These are phyloP conservation scores for Dendrostoma leiphaemia DNA, from an alignment of 2,329 filamentous ascomycete genomes.

Conservation along the genomic window DNA sequence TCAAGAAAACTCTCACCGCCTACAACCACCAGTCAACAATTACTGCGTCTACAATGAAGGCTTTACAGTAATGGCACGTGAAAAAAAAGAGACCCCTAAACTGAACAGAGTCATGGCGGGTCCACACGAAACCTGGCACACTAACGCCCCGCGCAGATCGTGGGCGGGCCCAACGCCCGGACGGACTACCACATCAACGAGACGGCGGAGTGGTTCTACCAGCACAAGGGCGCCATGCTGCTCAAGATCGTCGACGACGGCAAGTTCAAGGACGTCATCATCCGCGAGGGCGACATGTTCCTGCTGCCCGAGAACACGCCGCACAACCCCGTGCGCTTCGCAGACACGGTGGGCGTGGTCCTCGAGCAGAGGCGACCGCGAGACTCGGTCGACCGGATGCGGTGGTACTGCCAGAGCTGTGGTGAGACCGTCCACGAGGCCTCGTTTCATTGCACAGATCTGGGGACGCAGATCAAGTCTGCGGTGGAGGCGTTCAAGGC, in stretches of 20 bases:
- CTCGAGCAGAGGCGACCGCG: slow-evolving; percentile 79
- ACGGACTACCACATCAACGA: slow-evolving; percentile 99
- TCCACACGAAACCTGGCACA: too few species aligned
- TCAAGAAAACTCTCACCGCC: slow-evolving; percentile 83
- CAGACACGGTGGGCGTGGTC: slow-evolving; percentile 89
- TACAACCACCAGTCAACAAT: slow-evolving; percentile 94
- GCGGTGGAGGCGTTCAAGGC: slow-evolving; percentile 80
- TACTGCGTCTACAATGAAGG: slow-evolving; percentile 90
- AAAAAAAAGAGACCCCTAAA: not conserved
- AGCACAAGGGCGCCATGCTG: slow-evolving; percentile 89
- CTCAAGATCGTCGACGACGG: slow-evolving; percentile 81
- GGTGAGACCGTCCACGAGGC: slow-evolving; percentile 77
- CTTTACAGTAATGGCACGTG: slow-evolving; percentile 74
- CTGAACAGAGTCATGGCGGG: not conserved
- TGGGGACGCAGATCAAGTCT: slow-evolving; percentile 92
- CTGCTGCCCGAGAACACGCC: slow-evolving; percentile 91
- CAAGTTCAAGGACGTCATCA: slow-evolving; percentile 78
- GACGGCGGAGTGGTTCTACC: slow-evolving; percentile 98
- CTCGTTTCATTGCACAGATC: slow-evolving; percentile 81
- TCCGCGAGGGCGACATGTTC: slow-evolving; percentile 92
- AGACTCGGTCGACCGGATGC: slow-evolving; percentile 70
- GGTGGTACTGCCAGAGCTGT: slow-evolving; percentile 83
- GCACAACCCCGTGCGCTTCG: slow-evolving; percentile 92
- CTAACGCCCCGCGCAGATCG: slow-evolving; percentile 54
- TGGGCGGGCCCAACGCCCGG: slow-evolving; percentile 91